Evolutionary conservation across 768 basidiomycete species (phyloP).

Genomic region (Neoboletus brunneissimus): DNA sequence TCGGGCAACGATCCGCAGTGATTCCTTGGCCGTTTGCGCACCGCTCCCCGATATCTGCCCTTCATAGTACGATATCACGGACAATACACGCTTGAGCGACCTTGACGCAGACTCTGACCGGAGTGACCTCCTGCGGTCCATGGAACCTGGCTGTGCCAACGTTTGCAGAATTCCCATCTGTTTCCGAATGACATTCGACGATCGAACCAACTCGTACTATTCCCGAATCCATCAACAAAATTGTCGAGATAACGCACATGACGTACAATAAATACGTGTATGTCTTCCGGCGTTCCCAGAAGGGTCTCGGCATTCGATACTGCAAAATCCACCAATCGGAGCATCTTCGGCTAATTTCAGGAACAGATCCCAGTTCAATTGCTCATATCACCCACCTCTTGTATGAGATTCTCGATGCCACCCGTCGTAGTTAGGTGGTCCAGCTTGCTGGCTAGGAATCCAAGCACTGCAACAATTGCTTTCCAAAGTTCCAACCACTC

Average conservation of each 20-base stretch:
- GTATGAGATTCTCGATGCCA: slow-evolving; percentile 49
- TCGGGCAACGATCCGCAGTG: slow-evolving; percentile 54
- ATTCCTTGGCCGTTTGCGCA: slow-evolving; percentile 49
- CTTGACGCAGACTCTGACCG: slow-evolving; percentile 37
- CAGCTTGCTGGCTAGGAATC: slow-evolving; percentile 53
- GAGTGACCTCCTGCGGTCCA: slow-evolving; percentile 23
- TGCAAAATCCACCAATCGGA: slow-evolving; percentile 51
- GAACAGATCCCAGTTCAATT: not conserved
- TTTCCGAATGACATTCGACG: slow-evolving; percentile 45
- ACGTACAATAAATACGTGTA: slow-evolving; percentile 64
- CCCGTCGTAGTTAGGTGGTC: slow-evolving; percentile 52
- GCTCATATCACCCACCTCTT: slow-evolving; percentile 44
- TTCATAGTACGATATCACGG: slow-evolving; percentile 52
- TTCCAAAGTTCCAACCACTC: slow-evolving; percentile 67
- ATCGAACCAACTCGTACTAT: slow-evolving; percentile 67
- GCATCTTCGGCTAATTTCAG: slow-evolving; percentile 36
- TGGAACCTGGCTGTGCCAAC: slow-evolving; percentile 32
- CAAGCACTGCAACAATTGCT: slow-evolving; percentile 51
- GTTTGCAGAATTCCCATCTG: slow-evolving; percentile 45
- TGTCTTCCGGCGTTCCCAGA: slow-evolving; percentile 49
- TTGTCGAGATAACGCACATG: not conserved
- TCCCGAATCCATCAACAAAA: not conserved
- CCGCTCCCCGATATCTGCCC: slow-evolving; percentile 44
- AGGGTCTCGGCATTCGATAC: slow-evolving; percentile 52
- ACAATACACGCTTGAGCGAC: slow-evolving; percentile 42